Evolutionary conservation across 2,329 filamentous ascomycete species (phyloP).

Genomic region (Chrysosporium queenslandicum): DNA sequence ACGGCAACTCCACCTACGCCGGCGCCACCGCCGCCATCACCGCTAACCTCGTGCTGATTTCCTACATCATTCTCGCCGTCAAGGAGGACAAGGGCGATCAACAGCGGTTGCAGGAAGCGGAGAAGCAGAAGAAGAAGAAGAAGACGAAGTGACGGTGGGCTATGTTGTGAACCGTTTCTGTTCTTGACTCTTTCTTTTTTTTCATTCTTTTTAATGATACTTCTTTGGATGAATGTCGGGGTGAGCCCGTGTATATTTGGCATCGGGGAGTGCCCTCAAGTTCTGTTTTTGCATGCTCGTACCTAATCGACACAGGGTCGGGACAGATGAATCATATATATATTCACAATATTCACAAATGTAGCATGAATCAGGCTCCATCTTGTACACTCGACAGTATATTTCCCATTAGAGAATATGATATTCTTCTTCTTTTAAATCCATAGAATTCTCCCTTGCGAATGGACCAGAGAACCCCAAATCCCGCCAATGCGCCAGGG

Average conservation of each 20-base stretch:
- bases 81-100: conserved; percentile 75
- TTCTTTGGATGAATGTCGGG: background rate
- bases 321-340: no score
- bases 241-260: no score
- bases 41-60: conserved; percentile 81
- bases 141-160: conserved; percentile 1
- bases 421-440: background rate
- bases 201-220: background rate
- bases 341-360: no score
- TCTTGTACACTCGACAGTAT: no score
- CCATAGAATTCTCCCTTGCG: background rate
- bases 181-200: background rate
- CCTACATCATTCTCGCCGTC: conserved; percentile 88
- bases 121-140: conserved; percentile 29
- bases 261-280: no score
- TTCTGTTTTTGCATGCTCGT: no score
- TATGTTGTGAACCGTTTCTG: background rate
- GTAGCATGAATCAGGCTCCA: no score
- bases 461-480: background rate
- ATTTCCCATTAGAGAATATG: background rate
- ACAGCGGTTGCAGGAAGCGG: conserved; percentile 50
- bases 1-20: conserved; percentile 76
- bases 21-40: conserved; percentile 77
- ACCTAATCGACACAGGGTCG: no score
- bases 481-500: background rate